Conservation (phyloP, 192 early-diverging fungal species). For the Backusella tarrabulga region DNA sequence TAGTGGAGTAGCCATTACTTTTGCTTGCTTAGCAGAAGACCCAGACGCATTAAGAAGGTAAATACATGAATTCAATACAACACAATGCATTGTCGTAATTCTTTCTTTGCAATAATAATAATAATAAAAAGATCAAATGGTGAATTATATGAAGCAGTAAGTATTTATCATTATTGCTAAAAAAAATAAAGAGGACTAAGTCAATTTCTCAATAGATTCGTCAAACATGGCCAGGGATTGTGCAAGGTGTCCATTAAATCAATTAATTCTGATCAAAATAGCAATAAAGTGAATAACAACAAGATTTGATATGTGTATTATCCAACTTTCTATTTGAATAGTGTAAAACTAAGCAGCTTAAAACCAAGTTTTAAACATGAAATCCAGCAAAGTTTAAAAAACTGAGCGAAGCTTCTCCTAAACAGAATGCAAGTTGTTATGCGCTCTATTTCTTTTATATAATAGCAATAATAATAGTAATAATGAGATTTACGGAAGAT, state of each 20-base stretch:
- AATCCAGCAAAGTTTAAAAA: background rate
- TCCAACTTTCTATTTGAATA: too few species aligned
- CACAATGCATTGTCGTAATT: background rate
- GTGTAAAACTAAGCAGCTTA: too few species aligned
- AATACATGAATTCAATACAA: background rate
- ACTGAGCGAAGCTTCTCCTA: background rate
- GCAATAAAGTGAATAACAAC: too few species aligned
- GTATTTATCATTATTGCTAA: background rate
- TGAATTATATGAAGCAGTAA: conserved; percentile 9
- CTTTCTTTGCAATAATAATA: background rate
- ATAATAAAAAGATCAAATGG: background rate
- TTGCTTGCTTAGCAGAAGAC: conserved; percentile 88
- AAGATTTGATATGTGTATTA: too few species aligned
- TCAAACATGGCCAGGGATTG: conserved; percentile 33
- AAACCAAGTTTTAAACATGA: background rate
- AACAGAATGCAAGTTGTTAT: background rate
- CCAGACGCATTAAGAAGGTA: conserved; percentile 60
- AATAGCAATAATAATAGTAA: background rate
- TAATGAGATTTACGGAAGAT: conserved; percentile 3
- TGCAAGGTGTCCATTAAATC: conserved; percentile 22
- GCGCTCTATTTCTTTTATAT: background rate
- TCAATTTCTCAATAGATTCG: conserved; percentile 22
- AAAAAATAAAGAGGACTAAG: background rate
- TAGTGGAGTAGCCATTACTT: conserved; percentile 81
- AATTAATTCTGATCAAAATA: background rate